Percentiles rank a stretch among this genome's conserved stretches.
These are phyloP conservation scores for Croton laevigatus DNA, from an alignment of 441 rosid genomes.

Conservation along the genomic window DNA sequence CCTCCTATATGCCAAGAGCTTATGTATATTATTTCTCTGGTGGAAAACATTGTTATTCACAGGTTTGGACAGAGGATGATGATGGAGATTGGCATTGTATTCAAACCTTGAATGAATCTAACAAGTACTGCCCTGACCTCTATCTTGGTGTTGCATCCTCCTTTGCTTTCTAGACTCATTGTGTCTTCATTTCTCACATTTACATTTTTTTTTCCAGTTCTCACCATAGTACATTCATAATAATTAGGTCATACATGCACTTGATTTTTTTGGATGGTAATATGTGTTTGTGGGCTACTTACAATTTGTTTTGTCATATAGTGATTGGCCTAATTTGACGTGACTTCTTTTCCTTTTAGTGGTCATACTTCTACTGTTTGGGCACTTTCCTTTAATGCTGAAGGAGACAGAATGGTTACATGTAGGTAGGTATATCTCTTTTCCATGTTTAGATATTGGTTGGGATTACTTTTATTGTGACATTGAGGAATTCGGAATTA, in stretches of 20 bases:
- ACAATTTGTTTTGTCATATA: constrained; percentile 8
- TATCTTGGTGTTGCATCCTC: constrained; percentile 9
- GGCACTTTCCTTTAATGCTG: constrained; percentile 74
- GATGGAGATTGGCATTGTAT: constrained; percentile 78
- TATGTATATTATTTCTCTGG: neutral
- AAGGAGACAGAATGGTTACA: constrained; percentile 88
- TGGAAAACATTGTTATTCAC: constrained; percentile 17
- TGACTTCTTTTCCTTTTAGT: constrained; percentile 37
- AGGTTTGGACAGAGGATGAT: constrained; percentile 93
- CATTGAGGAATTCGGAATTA: neutral
- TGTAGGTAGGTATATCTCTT: constrained; percentile 60
- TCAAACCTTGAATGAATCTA: constrained; percentile 77
- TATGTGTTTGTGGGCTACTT: constrained; percentile 3
- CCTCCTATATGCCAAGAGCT: neutral
- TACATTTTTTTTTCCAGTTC: neutral
- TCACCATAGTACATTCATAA: neutral
- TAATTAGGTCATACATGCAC: constrained; percentile 1
- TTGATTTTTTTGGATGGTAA: constrained; percentile 8
- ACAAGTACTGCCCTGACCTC: constrained; percentile 46
- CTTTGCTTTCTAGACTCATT: constrained; percentile 8
- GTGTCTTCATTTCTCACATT: constrained; percentile 11
- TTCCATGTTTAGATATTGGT: constrained; percentile 4
- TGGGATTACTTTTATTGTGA: neutral
- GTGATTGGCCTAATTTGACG: constrained; percentile 10
- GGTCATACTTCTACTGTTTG: constrained; percentile 93